Evolutionary conservation across 2,329 filamentous ascomycete species (phyloP).

Genomic region (Ilyonectria sp.): DNA sequence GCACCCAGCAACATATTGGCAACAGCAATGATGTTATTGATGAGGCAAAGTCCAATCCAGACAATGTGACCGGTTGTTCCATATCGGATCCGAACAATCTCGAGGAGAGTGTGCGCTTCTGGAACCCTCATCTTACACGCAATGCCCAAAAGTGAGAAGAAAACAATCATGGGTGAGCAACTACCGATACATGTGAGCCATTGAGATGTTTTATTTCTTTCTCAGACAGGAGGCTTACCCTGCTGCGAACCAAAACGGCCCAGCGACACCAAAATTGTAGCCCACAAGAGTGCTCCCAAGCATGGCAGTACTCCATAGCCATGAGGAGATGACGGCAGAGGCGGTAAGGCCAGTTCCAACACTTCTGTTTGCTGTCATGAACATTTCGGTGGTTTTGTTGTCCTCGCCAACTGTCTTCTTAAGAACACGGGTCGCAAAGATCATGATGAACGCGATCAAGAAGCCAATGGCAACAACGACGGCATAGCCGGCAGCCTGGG

Average conservation of each 20-base stretch:
- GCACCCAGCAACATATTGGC: slow-evolving; percentile 66
- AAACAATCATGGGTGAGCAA: slow-evolving; percentile 69
- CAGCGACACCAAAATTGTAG: slow-evolving; percentile 68
- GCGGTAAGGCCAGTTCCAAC: slow-evolving; percentile 67
- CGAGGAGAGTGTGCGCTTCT: slow-evolving; percentile 67
- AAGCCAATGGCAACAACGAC: slow-evolving; percentile 55
- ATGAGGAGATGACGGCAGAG: slow-evolving; percentile 69
- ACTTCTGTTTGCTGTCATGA: slow-evolving; percentile 68
- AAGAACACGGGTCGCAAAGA: slow-evolving; percentile 61
- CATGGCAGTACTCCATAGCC: slow-evolving; percentile 69
- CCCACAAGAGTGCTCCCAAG: slow-evolving; percentile 66
- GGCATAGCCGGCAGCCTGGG: slow-evolving; percentile 50
- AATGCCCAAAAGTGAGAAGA: slow-evolving; percentile 67
- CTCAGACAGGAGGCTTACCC: slow-evolving; percentile 49
- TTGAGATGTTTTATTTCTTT: too few species aligned
- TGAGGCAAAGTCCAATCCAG: slow-evolving; percentile 65
- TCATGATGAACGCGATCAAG: slow-evolving; percentile 59
- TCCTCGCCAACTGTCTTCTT: slow-evolving; percentile 66
- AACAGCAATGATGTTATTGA: slow-evolving; percentile 69
- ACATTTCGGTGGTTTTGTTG: slow-evolving; percentile 69
- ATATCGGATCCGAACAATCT: slow-evolving; percentile 68
- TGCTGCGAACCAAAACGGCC: slow-evolving; percentile 71
- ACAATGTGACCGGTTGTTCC: slow-evolving; percentile 64
- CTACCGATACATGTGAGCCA: slow-evolving; percentile 18
- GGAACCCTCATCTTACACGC: slow-evolving; percentile 67